Evolutionary conservation across 2,329 filamentous ascomycete species (phyloP).

Genomic region (Neofusicoccum ribis): DNA sequence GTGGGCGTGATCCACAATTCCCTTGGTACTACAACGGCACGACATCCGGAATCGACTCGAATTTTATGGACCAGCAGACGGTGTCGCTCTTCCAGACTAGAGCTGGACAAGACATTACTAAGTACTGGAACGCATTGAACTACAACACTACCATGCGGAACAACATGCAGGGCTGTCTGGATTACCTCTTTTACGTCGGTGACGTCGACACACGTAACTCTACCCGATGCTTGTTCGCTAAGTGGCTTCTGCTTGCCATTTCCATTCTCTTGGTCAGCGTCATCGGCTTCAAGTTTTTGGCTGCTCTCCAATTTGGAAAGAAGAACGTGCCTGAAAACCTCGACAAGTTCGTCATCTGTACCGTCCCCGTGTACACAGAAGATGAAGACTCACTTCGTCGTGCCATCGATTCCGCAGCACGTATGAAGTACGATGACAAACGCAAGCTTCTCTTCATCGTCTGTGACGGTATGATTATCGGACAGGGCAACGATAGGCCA

Average conservation of each 20-base stretch:
- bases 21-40: constrained; percentile 24
- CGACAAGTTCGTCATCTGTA: constrained; percentile 97
- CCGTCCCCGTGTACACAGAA: constrained; percentile 96
- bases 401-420: constrained; percentile 92
- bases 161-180: constrained; percentile 78
- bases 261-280: constrained; percentile 77
- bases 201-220: constrained; percentile 91
- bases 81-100: constrained; percentile 74
- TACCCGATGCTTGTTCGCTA: constrained; percentile 77
- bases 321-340: constrained; percentile 94
- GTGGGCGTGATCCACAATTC: constrained; percentile 61
- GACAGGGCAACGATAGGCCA: constrained; percentile 93
- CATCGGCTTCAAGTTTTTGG: constrained; percentile 94
- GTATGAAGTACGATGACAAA: constrained; percentile 98
- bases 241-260: constrained; percentile 84
- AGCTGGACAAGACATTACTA: constrained; percentile 77
- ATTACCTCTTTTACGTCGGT: constrained; percentile 94
- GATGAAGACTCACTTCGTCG: constrained; percentile 96
- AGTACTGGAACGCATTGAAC: constrained; percentile 74
- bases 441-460: constrained; percentile 90
- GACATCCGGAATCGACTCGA: constrained; percentile 45
- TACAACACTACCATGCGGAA: constrained; percentile 58
- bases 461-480: constrained; percentile 99
- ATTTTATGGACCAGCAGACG: constrained; percentile 81
- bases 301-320: constrained; percentile 87